Evolutionary conservation across 73 alveolate genomes (phyloP), one percentile per base, ranked within the genome.

Genomic region (Tetrahymena malaccensis): DNA sequence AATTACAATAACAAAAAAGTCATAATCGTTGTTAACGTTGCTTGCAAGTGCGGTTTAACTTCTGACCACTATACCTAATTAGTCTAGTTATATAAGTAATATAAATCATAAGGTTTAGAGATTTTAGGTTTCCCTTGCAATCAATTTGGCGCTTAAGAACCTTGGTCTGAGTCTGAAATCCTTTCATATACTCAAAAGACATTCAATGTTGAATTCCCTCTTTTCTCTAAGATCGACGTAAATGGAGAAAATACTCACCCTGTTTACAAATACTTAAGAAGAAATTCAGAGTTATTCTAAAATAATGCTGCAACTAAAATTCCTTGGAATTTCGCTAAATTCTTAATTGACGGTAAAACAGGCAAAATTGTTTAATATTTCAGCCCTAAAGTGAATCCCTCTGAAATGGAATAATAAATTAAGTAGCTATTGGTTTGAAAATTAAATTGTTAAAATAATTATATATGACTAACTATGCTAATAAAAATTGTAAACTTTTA

Each of bases 81-180:
- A 85, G 96, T 94, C 40, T 85, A 94, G 21, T 35, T 94, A 34
- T 94, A 94, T 33, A 84, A 85, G 43, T 12, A 84, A 85, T 94
- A 94, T 19, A 38, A 85, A 94, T 34, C 44, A 0, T 37, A 94
- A 40, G 96, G 95, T 6, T 85, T 94, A 27, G 96, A 94, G n/a
- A 94, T 94, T 55, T 55, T 94, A 85, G 96, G 96, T 17, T 94
- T 94, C 93, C 95, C 95, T n/a, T 94, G 96, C 15, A 94, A 94
- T 34, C 43, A 85, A 94, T 94, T 94, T 85, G 93, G 43, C 34
- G 93, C 44, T 13, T 94, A 94, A 85, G 96, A 94, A 38, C 43
- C 93, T 27, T 85, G 93, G 93, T 56, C 94, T 85, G 95, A 85
- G 33, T 55, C 93, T 35, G 96, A 94, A 85, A 94, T 94, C 70